These are phyloP conservation scores for Paraurostyla sp. DNA, from an alignment of 73 alveolate genomes.

Conservation along the genomic window DNA sequence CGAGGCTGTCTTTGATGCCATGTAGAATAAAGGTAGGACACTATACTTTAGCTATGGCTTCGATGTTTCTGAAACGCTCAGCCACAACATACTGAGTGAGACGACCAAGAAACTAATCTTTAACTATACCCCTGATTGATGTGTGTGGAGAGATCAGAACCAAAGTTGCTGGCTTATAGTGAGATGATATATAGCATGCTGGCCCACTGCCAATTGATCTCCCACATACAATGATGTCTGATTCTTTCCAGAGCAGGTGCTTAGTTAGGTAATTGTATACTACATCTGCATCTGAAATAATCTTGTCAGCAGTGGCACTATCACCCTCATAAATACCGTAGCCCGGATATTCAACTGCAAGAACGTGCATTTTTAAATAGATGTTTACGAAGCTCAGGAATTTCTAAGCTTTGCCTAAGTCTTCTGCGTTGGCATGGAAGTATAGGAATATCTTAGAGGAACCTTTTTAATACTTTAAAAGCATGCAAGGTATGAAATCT, in stretches of 20 bases:
- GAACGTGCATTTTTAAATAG: slow-evolving; percentile 53
- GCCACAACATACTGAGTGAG: slow-evolving; percentile 38
- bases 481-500: slow-evolving; percentile 56
- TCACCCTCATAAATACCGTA: slow-evolving; percentile 76
- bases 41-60: slow-evolving; percentile 53
- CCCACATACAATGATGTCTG: slow-evolving; percentile 92
- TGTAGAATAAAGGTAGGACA: slow-evolving; percentile 71
- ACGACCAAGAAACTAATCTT: slow-evolving; percentile 58
- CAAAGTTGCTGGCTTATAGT: slow-evolving; percentile 82
- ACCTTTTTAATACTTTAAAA: slow-evolving; percentile 49
- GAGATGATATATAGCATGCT: slow-evolving; percentile 85
- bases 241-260: slow-evolving; percentile 77
- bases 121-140: slow-evolving; percentile 88
- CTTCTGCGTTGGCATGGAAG: slow-evolving; percentile 68
- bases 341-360: slow-evolving; percentile 75
- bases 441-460: slow-evolving; percentile 59
- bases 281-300: slow-evolving; percentile 88
- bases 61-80: slow-evolving; percentile 72
- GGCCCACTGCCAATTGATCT: slow-evolving; percentile 98
- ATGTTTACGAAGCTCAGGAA: slow-evolving; percentile 8
- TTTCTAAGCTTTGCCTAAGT: slow-evolving; percentile 53
- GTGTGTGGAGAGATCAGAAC: slow-evolving; percentile 88
- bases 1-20: slow-evolving; percentile 60
- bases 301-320: slow-evolving; percentile 79
- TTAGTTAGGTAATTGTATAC: slow-evolving; percentile 85